These are phyloP conservation scores for Xylaria sp. DNA, from an alignment of 495 filamentous ascomycete species.

Conservation along the genomic window DNA sequence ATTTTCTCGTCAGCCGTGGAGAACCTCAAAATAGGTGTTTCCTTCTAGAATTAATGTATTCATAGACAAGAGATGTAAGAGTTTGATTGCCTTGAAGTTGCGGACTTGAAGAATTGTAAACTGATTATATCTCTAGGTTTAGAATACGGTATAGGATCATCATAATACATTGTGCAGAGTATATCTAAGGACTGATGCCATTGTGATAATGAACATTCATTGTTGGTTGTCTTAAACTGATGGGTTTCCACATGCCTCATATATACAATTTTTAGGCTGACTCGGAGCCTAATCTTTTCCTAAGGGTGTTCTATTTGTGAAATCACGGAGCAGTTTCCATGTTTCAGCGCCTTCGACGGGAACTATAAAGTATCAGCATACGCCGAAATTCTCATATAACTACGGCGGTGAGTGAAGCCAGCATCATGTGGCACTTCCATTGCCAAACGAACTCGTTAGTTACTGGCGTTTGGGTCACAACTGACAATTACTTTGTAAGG, in stretches of 20 bases:
- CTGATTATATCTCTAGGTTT: background rate
- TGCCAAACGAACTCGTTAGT: too few species aligned
- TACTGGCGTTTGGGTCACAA: too few species aligned
- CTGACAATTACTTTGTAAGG: too few species aligned
- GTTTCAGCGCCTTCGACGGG: background rate
- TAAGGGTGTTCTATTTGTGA: background rate
- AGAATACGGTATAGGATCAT: too few species aligned
- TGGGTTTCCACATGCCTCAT: background rate
- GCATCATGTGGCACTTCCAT: too few species aligned
- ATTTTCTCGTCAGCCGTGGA: background rate
- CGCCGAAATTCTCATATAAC: too few species aligned
- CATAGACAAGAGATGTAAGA: background rate
- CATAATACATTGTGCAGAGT: background rate
- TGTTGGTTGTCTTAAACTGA: background rate
- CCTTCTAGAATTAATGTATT: background rate
- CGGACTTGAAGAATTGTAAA: background rate
- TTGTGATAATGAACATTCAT: background rate
- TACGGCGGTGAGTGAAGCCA: too few species aligned
- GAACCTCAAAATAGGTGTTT: background rate
- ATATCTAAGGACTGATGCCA: background rate
- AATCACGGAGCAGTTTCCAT: background rate
- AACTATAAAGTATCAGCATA: too few species aligned
- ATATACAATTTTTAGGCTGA: background rate
- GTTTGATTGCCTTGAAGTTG: background rate
- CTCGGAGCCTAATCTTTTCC: background rate